Conservation (phyloP, 148 eudicot genomes). For the Vaccinium darrowii region DNA sequence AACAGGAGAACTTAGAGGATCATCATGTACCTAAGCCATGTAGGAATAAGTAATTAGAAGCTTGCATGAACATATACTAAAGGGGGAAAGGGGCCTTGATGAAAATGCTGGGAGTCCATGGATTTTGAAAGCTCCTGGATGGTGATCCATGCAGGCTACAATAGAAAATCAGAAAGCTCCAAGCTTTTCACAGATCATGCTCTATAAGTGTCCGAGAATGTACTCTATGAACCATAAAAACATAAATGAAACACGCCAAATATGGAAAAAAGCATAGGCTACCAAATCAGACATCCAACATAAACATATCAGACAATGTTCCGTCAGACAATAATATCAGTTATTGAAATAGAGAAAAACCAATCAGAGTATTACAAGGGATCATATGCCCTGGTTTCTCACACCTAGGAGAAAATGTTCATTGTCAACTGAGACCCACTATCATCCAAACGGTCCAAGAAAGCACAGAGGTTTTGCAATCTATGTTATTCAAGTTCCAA, state of each 20-base stretch:
- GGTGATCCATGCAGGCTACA: background rate
- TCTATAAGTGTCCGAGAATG: background rate
- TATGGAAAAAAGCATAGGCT: background rate
- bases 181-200: background rate
- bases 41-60: conserved; percentile 17
- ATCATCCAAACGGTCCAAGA: no score
- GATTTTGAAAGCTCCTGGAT: background rate
- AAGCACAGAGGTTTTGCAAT: no score
- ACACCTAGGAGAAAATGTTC: background rate
- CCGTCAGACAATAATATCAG: background rate
- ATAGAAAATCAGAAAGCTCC: background rate
- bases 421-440: no score
- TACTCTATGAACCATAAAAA: background rate
- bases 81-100: background rate
- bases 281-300: background rate
- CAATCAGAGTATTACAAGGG: background rate
- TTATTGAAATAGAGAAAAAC: conserved; percentile 1
- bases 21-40: conserved; percentile 68
- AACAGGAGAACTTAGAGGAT: conserved; percentile 83
- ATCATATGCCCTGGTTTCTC: background rate
- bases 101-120: background rate
- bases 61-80: background rate
- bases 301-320: background rate
- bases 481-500: no score
- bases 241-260: background rate